Percentiles rank a stretch among this genome's conserved stretches.
These are phyloP conservation scores for Polychytrium aggregatum DNA, from an alignment of 192 early-diverging fungal species.

Conservation along the genomic window DNA sequence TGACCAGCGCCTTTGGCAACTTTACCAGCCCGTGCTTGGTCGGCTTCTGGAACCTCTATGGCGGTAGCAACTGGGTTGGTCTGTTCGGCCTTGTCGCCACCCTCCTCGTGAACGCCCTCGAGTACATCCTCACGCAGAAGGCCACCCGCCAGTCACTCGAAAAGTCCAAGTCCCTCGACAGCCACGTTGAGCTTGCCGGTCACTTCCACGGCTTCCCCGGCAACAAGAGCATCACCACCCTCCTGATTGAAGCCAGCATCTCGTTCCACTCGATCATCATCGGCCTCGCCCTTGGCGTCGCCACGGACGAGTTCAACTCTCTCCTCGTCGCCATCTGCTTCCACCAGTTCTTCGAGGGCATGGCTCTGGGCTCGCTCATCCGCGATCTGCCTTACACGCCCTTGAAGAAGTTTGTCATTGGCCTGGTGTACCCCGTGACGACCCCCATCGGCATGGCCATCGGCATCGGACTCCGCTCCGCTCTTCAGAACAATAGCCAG, in stretches of 20 bases:
- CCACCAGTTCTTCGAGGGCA: conserved; percentile 37
- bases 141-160: too few species aligned
- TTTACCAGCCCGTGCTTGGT: conserved; percentile 20
- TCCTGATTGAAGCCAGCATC: conserved; percentile 32
- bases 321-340: conserved; percentile 36
- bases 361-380: conserved; percentile 20
- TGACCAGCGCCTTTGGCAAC: conserved; percentile 10
- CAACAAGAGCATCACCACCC: conserved; percentile 12
- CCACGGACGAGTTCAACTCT: conserved; percentile 11
- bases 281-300: conserved; percentile 31
- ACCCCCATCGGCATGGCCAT: conserved; percentile 75
- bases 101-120: too few species aligned
- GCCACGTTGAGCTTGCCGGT: too few species aligned
- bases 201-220: too few species aligned
- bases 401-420: neutral
- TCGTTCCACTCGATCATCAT: conserved; percentile 36
- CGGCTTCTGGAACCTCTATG: too few species aligned
- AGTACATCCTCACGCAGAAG: too few species aligned
- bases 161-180: too few species aligned
- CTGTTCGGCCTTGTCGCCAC: too few species aligned
- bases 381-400: conserved; percentile 6
- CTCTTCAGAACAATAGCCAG: conserved; percentile 36
- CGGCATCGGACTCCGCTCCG: conserved; percentile 57
- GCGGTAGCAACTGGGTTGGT: too few species aligned
- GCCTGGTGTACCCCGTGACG: conserved; percentile 40